Evolutionary conservation across 345 rosid genomes (phyloP), one percentile per base, ranked within the genome.

Genomic region (Bruguiera gymnorhiza): DNA sequence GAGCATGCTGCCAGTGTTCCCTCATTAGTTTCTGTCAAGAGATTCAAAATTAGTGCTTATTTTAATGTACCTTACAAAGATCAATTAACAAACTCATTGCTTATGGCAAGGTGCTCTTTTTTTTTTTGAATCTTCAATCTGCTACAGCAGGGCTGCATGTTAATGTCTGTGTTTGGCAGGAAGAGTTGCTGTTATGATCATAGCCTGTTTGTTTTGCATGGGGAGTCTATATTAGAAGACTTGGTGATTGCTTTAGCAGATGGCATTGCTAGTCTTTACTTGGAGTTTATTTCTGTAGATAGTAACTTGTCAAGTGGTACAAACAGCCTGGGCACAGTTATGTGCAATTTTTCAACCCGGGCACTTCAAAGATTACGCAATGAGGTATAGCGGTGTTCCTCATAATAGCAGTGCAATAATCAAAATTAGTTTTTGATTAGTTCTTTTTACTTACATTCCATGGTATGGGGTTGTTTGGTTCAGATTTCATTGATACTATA

Each of bases 221-320:
- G 89, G 68, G 86, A 76, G 69, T 81, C 96, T 73, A 83, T 94
- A 73, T 79, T 94, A 80, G 97, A 94, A 83, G 97, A 94, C 83
- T 79, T 94, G 83, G 84, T 91, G 66, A 88, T 94, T 79, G 77
- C 88, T 32, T 71, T 91, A 72, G 96, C 98, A 2, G 96, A 94
- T 81, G 91, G 90, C 62, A 76, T 94, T 56, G 96, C 97, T 36
- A 94, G 85, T 73, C 75, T 80, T 63, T 94, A 86, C 83, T 76
- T 94, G 78, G 97, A 94, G 86, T 89, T 94, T 74, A 88, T 94
- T 71, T 94, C 98, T 37, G 90, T 94, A 51, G 98, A 94, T 76
- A 86, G 98, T 66, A 84, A 83, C 56, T 78, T 86, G 62, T 79
- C 95, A 23, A 82, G 83, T 71, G 97, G 87, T 75, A 70, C 83